phyloP scores from a whole-genome alignment of 495 filamentous ascomycete species.

The Trypethelium eluteriae region DNA sequence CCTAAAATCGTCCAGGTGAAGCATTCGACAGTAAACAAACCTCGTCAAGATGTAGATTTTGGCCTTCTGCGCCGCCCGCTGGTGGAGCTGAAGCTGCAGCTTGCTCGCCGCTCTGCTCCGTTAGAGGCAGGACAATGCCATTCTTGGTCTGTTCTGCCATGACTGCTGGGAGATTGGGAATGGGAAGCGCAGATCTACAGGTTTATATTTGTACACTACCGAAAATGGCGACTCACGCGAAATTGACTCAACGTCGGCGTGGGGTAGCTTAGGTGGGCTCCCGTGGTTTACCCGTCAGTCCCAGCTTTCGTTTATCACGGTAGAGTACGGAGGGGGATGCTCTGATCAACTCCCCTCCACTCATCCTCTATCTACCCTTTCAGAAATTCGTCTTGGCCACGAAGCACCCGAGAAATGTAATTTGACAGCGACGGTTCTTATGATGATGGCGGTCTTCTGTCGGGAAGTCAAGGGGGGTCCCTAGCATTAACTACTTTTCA shows the following conservation, averaged over 20 bases:
- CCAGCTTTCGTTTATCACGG: too few relatives aligned
- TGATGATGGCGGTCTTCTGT: too few relatives aligned
- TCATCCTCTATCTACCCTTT: too few relatives aligned
- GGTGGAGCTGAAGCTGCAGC: background rate
- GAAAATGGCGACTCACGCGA: background rate
- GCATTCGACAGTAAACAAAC: background rate
- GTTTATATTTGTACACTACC: background rate
- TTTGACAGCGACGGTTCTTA: too few relatives aligned
- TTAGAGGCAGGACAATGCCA: background rate
- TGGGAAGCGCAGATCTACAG: background rate
- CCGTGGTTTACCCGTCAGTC: too few relatives aligned
- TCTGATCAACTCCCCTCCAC: too few relatives aligned
- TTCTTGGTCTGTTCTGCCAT: background rate
- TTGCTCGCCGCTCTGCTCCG: background rate
- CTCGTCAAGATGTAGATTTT: slow-evolving; percentile 1
- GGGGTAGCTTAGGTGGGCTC: background rate
- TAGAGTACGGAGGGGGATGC: too few relatives aligned
- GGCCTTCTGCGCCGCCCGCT: background rate
- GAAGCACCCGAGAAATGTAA: too few relatives aligned
- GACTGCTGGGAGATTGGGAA: background rate
- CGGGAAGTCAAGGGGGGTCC: too few relatives aligned
- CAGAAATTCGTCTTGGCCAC: too few relatives aligned
- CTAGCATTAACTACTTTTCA: too few relatives aligned
- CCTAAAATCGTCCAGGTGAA: background rate
- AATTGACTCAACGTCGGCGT: background rate